Percentiles rank a stretch among this genome's conserved stretches.
These are phyloP conservation scores for Mycena citricolor DNA, from an alignment of 1,284 basidiomycete species.

Conservation along the genomic window DNA sequence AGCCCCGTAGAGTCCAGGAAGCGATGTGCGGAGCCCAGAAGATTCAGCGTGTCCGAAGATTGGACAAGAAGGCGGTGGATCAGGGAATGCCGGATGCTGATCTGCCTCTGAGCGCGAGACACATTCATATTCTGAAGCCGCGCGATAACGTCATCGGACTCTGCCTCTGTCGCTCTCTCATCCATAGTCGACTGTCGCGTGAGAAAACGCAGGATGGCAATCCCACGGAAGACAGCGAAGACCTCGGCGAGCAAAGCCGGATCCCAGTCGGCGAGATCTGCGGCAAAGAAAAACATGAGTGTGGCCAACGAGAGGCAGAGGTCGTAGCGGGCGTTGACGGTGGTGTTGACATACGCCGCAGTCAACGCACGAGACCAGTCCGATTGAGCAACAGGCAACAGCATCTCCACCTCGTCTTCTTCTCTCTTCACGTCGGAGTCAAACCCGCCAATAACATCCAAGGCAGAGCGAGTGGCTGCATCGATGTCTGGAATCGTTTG, in stretches of 20 bases:
- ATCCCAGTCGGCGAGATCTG: conserved; percentile 61
- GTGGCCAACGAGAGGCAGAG: conserved; percentile 62
- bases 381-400: conserved; percentile 51
- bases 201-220: conserved; percentile 64
- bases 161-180: conserved; percentile 31
- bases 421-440: conserved; percentile 72
- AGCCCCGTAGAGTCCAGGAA: conserved; percentile 67
- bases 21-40: conserved; percentile 62
- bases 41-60: conserved; percentile 41
- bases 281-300: conserved; percentile 71
- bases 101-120: too few relatives aligned
- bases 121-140: conserved; percentile 73
- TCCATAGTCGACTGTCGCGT: conserved; percentile 58
- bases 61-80: conserved; percentile 67
- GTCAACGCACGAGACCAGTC: conserved; percentile 64
- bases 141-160: conserved; percentile 63
- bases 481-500: conserved; percentile 57
- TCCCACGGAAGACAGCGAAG: conserved; percentile 74
- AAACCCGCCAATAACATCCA: conserved; percentile 70
- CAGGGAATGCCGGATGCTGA: conserved; percentile 58
- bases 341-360: conserved; percentile 58
- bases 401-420: conserved; percentile 61
- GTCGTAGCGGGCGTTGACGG: conserved; percentile 72
- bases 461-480: conserved; percentile 49
- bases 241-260: conserved; percentile 67